Evolutionary conservation across 352 stramenopile species (phyloP).

Genomic region (Phytophthora citricola): DNA sequence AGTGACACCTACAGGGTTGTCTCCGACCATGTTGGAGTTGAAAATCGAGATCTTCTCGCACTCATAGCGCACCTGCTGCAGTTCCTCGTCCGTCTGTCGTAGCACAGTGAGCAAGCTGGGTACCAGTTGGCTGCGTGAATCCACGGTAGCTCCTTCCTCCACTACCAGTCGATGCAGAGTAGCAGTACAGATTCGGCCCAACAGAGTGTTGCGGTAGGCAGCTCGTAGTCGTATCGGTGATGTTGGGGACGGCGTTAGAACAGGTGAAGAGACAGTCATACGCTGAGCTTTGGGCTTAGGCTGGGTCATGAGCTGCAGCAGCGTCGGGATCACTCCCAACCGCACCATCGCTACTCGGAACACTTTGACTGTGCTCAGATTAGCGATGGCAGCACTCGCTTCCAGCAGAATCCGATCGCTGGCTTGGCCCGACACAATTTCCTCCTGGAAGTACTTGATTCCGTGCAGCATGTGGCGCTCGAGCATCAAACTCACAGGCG

Average conservation of each 20-base stretch:
- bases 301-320: constrained; percentile 49
- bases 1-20: constrained; percentile 3
- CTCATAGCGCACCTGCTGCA: constrained; percentile 69
- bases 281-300: constrained; percentile 15
- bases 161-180: constrained; percentile 75
- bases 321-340: constrained; percentile 55
- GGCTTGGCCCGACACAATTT: constrained; percentile 46
- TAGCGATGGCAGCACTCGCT: constrained; percentile 66
- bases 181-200: constrained; percentile 63
- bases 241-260: background rate
- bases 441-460: constrained; percentile 62
- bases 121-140: constrained; percentile 47
- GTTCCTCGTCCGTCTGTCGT: constrained; percentile 61
- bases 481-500: constrained; percentile 42
- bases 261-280: constrained; percentile 1
- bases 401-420: constrained; percentile 62
- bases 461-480: constrained; percentile 70
- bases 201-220: constrained; percentile 18
- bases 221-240: constrained; percentile 4
- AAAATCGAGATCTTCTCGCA: constrained; percentile 48
- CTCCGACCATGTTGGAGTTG: constrained; percentile 4
- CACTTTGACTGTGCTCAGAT: constrained; percentile 68
- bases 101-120: constrained; percentile 67
- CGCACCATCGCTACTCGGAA: constrained; percentile 70
- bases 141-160: constrained; percentile 57